phyloP scores from a whole-genome alignment of 352 stramenopile species.

The Labyrinthula sp. region DNA sequence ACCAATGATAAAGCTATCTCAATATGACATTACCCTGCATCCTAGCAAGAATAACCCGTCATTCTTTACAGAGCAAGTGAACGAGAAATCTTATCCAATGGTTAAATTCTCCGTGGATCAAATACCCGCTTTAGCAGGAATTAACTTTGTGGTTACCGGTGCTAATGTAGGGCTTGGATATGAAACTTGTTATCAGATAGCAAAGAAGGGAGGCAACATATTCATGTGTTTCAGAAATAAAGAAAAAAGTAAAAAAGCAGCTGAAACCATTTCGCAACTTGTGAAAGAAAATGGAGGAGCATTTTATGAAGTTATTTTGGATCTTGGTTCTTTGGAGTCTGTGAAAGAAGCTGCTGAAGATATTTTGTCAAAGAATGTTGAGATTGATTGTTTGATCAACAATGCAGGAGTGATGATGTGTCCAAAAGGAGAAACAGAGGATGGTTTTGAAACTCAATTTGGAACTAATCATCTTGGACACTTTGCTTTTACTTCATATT shows the following conservation, averaged over 20 bases:
- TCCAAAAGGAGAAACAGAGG: constrained; percentile 45
- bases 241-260: constrained; percentile 1
- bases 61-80: too few relatives aligned
- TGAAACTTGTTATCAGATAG: constrained; percentile 5
- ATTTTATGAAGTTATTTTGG: too few relatives aligned
- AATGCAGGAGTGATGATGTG: constrained; percentile 45
- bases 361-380: too few relatives aligned
- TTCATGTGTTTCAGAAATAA: background rate
- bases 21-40: too few relatives aligned
- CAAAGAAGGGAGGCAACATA: constrained; percentile 5
- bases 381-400: background rate
- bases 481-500: constrained; percentile 56
- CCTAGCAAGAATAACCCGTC: too few relatives aligned
- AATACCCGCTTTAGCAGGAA: constrained; percentile 7
- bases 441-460: constrained; percentile 74
- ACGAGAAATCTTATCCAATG: too few relatives aligned
- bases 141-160: constrained; percentile 12
- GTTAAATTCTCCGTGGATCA: constrained; percentile 20
- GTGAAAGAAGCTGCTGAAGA: too few relatives aligned
- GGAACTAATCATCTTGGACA: constrained; percentile 74
- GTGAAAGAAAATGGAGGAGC: too few relatives aligned
- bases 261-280: too few relatives aligned
- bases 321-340: too few relatives aligned
- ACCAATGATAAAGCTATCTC: too few relatives aligned
- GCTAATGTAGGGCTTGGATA: constrained; percentile 23